Base-by-base conservation (phyloP, 2,329 filamentous ascomycete species). In the Penicillium digitatum region DNA sequence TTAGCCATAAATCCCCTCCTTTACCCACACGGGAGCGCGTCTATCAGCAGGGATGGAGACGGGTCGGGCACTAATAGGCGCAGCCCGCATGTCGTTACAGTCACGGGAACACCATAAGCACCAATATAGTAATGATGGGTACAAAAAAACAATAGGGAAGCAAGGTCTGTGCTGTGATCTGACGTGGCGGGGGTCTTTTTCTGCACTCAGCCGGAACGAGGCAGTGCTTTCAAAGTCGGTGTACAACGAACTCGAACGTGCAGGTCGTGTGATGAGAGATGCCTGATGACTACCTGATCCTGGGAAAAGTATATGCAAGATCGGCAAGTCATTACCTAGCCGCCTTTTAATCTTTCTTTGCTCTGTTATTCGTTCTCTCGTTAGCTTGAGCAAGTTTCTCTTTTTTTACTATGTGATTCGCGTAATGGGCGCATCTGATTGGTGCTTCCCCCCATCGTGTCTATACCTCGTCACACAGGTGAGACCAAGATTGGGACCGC, bases 31-130 rank as follows among this genome's bases (percentile, higher is more conserved):
- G 57, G 62, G 57, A 64, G 62, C 63, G 63, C 63, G 63, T 62
- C 62, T 64, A 65, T 61, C 62, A 61, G 26, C 58, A 62, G 32
- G 60, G 60, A 62, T 65, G 63, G 57, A 58, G 57, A 58, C 57
- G 47, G 38, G 57, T 63, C 61, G 60, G 60, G 62, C 62, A 65
- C 64, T 65, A 64, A 65, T 64, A 65, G 62, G 43, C 63, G 63
- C 63, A 55, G 59, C 62, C 63, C 63, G 65, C 64, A 67, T 64
- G 63, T 49, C 46, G 20, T 35, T 44, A 54, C 48, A 47, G 60
- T 67, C 65, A 67, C 64, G 64, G 64, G 65, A 67, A 62, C 61
- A 58, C 47, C 51, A 57, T 57, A 58, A 59, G 46, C 8, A 39
- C 39, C 38, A 54, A 51, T 54, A 22, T 45, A 42, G 47, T 38